Conservation (phyloP, 768 basidiomycete genomes). For the Kwoniella dejecticola region DNA sequence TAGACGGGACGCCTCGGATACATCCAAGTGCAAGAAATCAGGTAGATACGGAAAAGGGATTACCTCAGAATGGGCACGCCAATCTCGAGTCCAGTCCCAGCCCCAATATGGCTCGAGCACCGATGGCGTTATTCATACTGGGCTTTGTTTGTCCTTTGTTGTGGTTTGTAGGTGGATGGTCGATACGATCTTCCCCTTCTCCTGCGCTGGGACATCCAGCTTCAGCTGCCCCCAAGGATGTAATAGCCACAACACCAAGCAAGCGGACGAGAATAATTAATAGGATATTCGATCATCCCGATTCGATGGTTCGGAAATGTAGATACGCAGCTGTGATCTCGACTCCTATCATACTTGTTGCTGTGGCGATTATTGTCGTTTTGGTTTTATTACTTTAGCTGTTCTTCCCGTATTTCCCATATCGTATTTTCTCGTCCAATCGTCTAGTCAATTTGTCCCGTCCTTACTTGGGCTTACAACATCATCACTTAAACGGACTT, state of each 20-base stretch:
- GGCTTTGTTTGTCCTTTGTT: slow-evolving; percentile 13
- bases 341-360: slow-evolving; percentile 6
- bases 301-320: slow-evolving; percentile 17
- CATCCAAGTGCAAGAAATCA: background rate
- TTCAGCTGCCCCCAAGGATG: background rate
- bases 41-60: slow-evolving; percentile 6
- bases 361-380: slow-evolving; percentile 11
- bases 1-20: background rate
- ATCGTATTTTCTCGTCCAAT: too few relatives aligned
- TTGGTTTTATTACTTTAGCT: background rate
- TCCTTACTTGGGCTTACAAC: too few relatives aligned
- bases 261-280: background rate
- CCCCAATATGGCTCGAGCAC: too few relatives aligned
- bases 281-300: slow-evolving; percentile 9
- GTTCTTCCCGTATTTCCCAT: background rate
- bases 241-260: background rate
- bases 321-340: slow-evolving; percentile 14
- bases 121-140: slow-evolving; percentile 13
- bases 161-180: slow-evolving; percentile 23
- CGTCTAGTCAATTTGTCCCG: too few relatives aligned
- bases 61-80: background rate
- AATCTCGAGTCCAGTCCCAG: too few relatives aligned
- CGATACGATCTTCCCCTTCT: too few relatives aligned
- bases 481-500: too few relatives aligned
- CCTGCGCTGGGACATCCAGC: background rate